Conservation (phyloP, 177 flowering plant species). For the Vitis hybrid region DNA sequence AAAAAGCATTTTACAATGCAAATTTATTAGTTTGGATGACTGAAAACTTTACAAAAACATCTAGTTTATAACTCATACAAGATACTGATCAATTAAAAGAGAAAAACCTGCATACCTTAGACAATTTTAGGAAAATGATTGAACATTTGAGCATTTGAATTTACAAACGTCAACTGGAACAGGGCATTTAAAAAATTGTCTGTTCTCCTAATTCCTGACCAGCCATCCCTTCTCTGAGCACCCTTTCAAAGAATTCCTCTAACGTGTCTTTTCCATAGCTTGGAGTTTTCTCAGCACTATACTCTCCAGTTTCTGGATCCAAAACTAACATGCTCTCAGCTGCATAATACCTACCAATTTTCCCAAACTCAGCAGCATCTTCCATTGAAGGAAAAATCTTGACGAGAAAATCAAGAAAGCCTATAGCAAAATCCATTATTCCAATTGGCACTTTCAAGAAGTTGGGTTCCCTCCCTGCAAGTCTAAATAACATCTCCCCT, state of each 20-base stretch:
- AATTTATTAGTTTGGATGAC: not conserved
- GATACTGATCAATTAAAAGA: not conserved
- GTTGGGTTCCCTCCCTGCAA: conserved; percentile 77
- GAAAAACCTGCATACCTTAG: conserved; percentile 8
- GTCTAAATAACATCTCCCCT: conserved; percentile 80
- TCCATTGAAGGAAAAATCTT: conserved; percentile 76
- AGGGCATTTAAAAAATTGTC: conserved; percentile 42
- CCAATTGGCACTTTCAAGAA: conserved; percentile 88
- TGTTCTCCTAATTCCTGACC: conserved; percentile 95
- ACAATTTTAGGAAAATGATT: conserved; percentile 14
- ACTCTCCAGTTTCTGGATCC: conserved; percentile 85
- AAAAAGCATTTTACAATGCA: conserved; percentile 2
- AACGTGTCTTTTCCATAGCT: conserved; percentile 90
- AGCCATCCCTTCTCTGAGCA: conserved; percentile 84
- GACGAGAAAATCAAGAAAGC: conserved; percentile 74
- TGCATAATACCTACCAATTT: conserved; percentile 92
- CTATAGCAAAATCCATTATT: conserved; percentile 88
- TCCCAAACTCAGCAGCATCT: conserved; percentile 92
- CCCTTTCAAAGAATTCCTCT: conserved; percentile 81
- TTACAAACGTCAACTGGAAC: conserved; percentile 9
- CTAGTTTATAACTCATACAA: not conserved
- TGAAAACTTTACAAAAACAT: not conserved
- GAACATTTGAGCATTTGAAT: conserved; percentile 2
- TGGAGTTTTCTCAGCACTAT: conserved; percentile 81
- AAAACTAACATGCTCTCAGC: conserved; percentile 91